Conservation (phyloP, 768 basidiomycete species). For the Collybia nuda region DNA sequence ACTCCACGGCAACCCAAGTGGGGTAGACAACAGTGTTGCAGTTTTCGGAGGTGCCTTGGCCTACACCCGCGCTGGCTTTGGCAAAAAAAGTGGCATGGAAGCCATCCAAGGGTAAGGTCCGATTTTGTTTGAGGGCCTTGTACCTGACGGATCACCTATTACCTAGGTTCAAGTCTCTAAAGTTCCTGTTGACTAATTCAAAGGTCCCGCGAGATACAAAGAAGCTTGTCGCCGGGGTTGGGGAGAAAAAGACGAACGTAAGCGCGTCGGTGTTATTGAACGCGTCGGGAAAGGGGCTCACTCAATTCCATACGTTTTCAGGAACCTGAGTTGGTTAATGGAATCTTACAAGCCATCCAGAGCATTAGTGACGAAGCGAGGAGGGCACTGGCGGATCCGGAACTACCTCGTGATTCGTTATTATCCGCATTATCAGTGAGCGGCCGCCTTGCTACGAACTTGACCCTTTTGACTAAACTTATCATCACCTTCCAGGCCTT, state of each 20-base stretch:
- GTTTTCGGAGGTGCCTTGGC: conserved; percentile 91
- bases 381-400: conserved; percentile 69
- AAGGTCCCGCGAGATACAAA: conserved; percentile 94
- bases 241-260: conserved; percentile 63
- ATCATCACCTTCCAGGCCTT: conserved; percentile 50
- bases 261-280: conserved; percentile 17
- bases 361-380: conserved; percentile 82
- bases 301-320: conserved; percentile 23
- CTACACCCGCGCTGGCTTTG: conserved; percentile 82
- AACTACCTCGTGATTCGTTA: conserved; percentile 64
- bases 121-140: conserved; percentile 8
- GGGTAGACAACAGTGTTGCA: conserved; percentile 94
- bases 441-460: conserved; percentile 14
- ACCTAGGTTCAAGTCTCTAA: conserved; percentile 83
- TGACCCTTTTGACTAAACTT: conserved; percentile 8
- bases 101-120: conserved; percentile 74
- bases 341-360: conserved; percentile 80
- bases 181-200: conserved; percentile 91
- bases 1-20: conserved; percentile 94
- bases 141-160: conserved; percentile 12
- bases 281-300: conserved; percentile 7
- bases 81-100: conserved; percentile 80
- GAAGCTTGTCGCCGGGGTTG: conserved; percentile 88
- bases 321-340: conserved; percentile 86
- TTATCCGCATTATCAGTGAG: conserved; percentile 71